A percentile compares a stretch with the other conserved stretches of the same genome.
These are phyloP conservation scores for Aspergillus sclerotiicarbonarius DNA, from an alignment of 495 filamentous ascomycete species.

Conservation along the genomic window DNA sequence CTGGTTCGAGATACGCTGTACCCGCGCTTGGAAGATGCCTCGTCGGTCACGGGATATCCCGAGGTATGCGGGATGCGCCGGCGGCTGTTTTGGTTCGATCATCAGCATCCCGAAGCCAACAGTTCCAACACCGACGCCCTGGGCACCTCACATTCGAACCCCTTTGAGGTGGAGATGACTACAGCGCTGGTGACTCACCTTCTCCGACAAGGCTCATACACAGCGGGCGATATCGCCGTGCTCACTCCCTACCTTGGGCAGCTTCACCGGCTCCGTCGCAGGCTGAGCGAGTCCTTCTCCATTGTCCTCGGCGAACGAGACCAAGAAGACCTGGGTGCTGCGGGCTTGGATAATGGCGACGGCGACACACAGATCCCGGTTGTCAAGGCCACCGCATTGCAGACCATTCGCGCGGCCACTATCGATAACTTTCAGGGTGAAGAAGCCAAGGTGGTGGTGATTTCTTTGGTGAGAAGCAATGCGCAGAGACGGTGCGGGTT, in stretches of 20 bases:
- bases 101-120: constrained; percentile 54
- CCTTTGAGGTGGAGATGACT: constrained; percentile 65
- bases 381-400: constrained; percentile 48
- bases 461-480: constrained; percentile 81
- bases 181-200: constrained; percentile 68
- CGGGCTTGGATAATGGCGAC: constrained; percentile 39
- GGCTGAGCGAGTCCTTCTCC: constrained; percentile 51
- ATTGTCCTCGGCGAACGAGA: constrained; percentile 70
- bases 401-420: constrained; percentile 68
- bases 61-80: constrained; percentile 62
- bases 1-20: constrained; percentile 64
- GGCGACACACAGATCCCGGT: not conserved
- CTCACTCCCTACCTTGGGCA: constrained; percentile 77
- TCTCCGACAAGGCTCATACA: constrained; percentile 67
- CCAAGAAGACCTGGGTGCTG: constrained; percentile 54
- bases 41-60: constrained; percentile 52
- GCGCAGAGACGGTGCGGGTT: constrained; percentile 63
- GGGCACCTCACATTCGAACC: constrained; percentile 63
- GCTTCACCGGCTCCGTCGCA: constrained; percentile 56
- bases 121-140: constrained; percentile 36
- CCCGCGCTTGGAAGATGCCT: constrained; percentile 58
- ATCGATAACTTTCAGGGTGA: constrained; percentile 89
- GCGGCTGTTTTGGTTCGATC: constrained; percentile 74
- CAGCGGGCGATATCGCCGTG: constrained; percentile 68
- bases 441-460: constrained; percentile 75